phyloP scores from a whole-genome alignment of 345 rosid genomes.

The Salix exigua region DNA sequence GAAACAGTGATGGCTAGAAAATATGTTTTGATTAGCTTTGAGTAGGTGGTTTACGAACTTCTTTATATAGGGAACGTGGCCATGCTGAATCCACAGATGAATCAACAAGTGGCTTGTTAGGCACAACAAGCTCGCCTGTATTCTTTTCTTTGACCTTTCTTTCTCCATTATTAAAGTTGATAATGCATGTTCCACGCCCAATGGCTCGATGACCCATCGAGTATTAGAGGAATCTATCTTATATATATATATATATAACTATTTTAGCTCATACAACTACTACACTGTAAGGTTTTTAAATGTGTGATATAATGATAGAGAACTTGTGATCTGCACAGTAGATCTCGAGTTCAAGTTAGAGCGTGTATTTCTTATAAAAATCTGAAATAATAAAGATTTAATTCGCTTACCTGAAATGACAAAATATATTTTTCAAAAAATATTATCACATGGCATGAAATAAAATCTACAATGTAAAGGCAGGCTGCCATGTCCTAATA shows the following conservation, averaged over 20 bases:
- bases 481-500: neutral
- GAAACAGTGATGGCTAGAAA: constrained; percentile 11
- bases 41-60: neutral
- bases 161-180: neutral
- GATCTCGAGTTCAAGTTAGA: rapidly evolving
- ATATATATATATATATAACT: neutral
- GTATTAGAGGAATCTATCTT: neutral
- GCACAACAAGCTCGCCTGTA: constrained; percentile 4
- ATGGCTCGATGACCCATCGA: constrained; percentile 3
- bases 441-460: too few relatives aligned
- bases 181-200: constrained; percentile 1
- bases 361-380: too few relatives aligned
- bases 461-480: neutral
- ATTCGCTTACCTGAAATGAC: rapidly evolving
- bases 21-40: constrained; percentile 16
- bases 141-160: constrained; percentile 9
- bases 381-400: too few relatives aligned
- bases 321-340: too few relatives aligned
- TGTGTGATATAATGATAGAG: too few relatives aligned
- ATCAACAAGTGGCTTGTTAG: constrained; percentile 17
- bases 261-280: neutral
- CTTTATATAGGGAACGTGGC: constrained; percentile 24
- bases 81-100: constrained; percentile 15
- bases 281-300: neutral
- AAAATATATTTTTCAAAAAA: too few relatives aligned